These are phyloP conservation scores for Aspergillus cavernicola DNA, from an alignment of 495 filamentous ascomycete species.

Conservation along the genomic window DNA sequence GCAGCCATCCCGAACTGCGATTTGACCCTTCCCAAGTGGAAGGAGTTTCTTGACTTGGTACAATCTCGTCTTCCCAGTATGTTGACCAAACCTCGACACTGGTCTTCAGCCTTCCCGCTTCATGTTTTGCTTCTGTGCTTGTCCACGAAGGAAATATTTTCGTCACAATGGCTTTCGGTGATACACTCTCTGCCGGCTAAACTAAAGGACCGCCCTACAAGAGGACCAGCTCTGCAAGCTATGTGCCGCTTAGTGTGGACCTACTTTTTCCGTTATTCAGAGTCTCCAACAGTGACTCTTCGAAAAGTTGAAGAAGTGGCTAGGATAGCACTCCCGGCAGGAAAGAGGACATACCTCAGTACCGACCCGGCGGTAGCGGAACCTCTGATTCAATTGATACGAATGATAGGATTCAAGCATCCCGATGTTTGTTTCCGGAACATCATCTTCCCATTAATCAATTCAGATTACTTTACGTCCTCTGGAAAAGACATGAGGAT, in stretches of 20 bases:
- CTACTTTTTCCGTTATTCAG: constrained; percentile 82
- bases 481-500: constrained; percentile 76
- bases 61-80: constrained; percentile 73
- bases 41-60: constrained; percentile 72
- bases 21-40: constrained; percentile 77
- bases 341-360: constrained; percentile 72
- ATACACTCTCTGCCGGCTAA: constrained; percentile 69
- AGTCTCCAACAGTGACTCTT: constrained; percentile 61
- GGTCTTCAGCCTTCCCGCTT: constrained; percentile 80
- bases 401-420: constrained; percentile 91
- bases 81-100: constrained; percentile 86
- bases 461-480: constrained; percentile 75
- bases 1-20: constrained; percentile 71
- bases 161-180: constrained; percentile 78
- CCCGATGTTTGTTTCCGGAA: constrained; percentile 88
- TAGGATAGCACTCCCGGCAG: constrained; percentile 71
- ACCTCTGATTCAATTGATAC: constrained; percentile 85
- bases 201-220: constrained; percentile 76
- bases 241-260: constrained; percentile 94
- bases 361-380: constrained; percentile 80
- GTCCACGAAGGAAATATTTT: constrained; percentile 78
- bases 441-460: constrained; percentile 92
- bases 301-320: constrained; percentile 86
- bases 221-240: constrained; percentile 79
- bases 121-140: constrained; percentile 82